Evolutionary conservation across 2,329 filamentous ascomycete genomes (phyloP), one percentile per base, ranked within the genome.

Genomic region (Tolypocladium amazonense): DNA sequence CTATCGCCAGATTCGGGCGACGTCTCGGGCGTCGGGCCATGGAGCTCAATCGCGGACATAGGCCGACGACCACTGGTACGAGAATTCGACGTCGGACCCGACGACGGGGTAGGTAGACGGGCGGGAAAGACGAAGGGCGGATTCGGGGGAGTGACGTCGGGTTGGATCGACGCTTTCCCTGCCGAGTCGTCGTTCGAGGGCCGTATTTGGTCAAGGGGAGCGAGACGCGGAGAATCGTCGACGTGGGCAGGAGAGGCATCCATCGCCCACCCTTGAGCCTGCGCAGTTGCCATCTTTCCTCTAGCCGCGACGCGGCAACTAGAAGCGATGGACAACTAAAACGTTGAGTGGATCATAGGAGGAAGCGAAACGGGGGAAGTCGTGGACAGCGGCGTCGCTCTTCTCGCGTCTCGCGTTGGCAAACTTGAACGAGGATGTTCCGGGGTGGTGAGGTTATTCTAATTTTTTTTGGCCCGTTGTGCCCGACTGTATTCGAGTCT

Each of bases 81-180:
- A 11, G 81, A 78, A 53, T 76, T 76, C 0, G 78, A 76, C 3
- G 77, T 74, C 2, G 80, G 76, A 4, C 78, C 76, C 1, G 79
- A 78, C 25, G 76, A 74, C 8, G 81, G 62, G 3, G 66, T 75
- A 1, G 79, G 70, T 9, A 79, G 73, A 54, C 75, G 72, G 27
- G 77, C 72, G 1, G 86, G 87, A 65, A 88, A 88, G 60, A 85
- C 79, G 66, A 88, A 88, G 7, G 80, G 80, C 37, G 86, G 85
- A 58, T 88, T 88, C 55, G 85, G 84, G 57, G 76, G 77, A 58
- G 81, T 80, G 12, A 65, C 53, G 37, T 66, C 62, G 56, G 60
- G 56, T 30, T 56, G 60, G n/a, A 58, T 47, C 9, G 58, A 61
- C 0, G 60, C 41, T 18, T 68, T 57, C 15, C 56, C 47, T 25